Evolutionary conservation across 1,139 yeast genomes (phyloP), one percentile per base, ranked within the genome.

Genomic region (Scheffersomyces parashehatae): DNA sequence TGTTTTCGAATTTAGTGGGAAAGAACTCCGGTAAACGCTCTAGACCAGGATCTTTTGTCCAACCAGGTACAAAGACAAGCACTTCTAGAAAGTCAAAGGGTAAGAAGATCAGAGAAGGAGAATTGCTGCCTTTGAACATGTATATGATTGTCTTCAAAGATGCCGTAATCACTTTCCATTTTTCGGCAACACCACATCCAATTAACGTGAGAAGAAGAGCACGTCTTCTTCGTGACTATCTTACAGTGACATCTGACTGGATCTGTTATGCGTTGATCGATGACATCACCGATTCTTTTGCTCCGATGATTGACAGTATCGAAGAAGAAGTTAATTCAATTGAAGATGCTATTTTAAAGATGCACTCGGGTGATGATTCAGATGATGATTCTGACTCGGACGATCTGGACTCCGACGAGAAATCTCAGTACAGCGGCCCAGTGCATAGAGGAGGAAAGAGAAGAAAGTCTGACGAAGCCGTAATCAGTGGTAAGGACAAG

Each of bases 271-370:
- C 99, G 0, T 72, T 93, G 51, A 90, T 93, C 58, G 99, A 93
- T 70, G 98, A 93, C 62, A 89, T 93, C 50, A 91, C 98, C 1
- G 99, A 93, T 71, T 95, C 96, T 0, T 93, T 89, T 73, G 98
- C 95, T 0, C 99, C 99, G 1, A 83, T 93, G 84, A 91, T 93
- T 52, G 95, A 88, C 47, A 82, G 93, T 38, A 89, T 93, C 42
- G 98, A 93, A 60, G 88, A 85, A 43, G 99, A 93, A 56, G 96
- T 93, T 10, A 90, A 90, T 60, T 77, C 82, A 12, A 93, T 93
- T 47, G 99, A 93, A 56, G 98, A 93, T 60, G 86, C 91, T 7
- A 93, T 93, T 46, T 71, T 91, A 52, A 76, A 78, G 44, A 86
- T 91, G 95, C 95, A 90, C 61, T 83, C 89, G 10, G 85, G 85